phyloP scores from a whole-genome alignment of 1,284 basidiomycete genomes.

The Sporisorium reilianum region DNA sequence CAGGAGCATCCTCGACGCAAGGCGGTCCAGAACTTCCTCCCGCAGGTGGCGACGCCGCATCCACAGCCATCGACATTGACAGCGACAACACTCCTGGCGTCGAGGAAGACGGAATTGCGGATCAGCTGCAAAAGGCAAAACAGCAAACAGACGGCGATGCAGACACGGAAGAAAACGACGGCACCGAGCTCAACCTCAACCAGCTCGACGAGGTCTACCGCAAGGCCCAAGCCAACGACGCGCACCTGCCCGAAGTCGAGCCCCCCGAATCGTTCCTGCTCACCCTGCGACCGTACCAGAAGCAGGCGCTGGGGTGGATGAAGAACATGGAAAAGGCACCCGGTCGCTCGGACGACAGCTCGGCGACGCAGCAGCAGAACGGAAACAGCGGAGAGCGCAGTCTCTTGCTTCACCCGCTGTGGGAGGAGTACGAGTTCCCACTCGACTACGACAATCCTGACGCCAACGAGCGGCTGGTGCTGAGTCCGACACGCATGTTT shows the following conservation, averaged over 20 bases:
- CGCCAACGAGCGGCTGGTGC: slow-evolving; percentile 42
- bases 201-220: slow-evolving; percentile 63
- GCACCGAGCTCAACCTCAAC: slow-evolving; percentile 56
- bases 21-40: neutral
- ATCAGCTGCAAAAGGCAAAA: slow-evolving; percentile 29
- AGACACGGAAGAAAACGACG: slow-evolving; percentile 54
- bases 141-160: slow-evolving; percentile 39
- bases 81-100: slow-evolving; percentile 9
- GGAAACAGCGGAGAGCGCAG: slow-evolving; percentile 13
- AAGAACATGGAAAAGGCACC: slow-evolving; percentile 77
- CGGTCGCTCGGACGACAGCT: neutral
- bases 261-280: slow-evolving; percentile 84
- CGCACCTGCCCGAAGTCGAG: slow-evolving; percentile 82
- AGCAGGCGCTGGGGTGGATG: slow-evolving; percentile 98
- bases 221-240: slow-evolving; percentile 83
- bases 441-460: slow-evolving; percentile 51
- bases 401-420: slow-evolving; percentile 85
- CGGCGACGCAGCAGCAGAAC: slow-evolving; percentile 20
- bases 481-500: slow-evolving; percentile 46
- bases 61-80: slow-evolving; percentile 25
- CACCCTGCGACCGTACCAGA: slow-evolving; percentile 85
- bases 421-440: slow-evolving; percentile 80
- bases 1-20: neutral
- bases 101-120: slow-evolving; percentile 17
- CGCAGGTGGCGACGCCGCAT: slow-evolving; percentile 16